Base-by-base conservation (phyloP, 2,329 filamentous ascomycete genomes). In the Raffaelea deltoideospora region DNA sequence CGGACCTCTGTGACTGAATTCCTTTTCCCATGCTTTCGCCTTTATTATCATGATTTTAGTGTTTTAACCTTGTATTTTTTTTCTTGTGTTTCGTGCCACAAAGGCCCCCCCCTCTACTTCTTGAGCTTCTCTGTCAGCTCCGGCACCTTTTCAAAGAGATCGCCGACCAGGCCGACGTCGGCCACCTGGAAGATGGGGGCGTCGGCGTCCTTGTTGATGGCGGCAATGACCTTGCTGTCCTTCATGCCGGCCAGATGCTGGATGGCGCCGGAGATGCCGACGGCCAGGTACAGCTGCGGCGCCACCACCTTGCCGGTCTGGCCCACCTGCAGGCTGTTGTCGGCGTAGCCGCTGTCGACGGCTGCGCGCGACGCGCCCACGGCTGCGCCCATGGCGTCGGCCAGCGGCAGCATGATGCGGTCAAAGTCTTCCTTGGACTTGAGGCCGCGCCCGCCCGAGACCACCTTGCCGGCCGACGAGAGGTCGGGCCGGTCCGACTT, bases 211-310 rank as follows among this genome's bases (percentile, higher is more conserved):
- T 98, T 98, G 69, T 98, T 98, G 54, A 98, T 96, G 13, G 85
- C 85, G 18, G 88, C 90, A 63, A 98, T 98, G 41, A 98, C 90
- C 67, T 98, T 98, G 67, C 86, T 95, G 55, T 98, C 90, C 72
- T 98, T 98, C 90, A 98, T 98, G 54, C 90, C 90, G 23, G 90
- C 90, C 60, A 98, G 61, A 67, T 98, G 90, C 63, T 98, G 90
- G 49, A 98, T 98, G 18, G 90, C 90, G 37, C 90, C 90, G 9
- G 85, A 94, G 49, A 98, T 96, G 53, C 90, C 90, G 11, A 88
- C 87, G 37, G 86, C 92, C 48, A 98, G 70, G 56, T 98, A 98
- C 42, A 98, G 65, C 59, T 98, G 79, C 41, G 90, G 90, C 33
- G 90, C 90, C 37, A 98, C 88, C 43, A 96, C 93, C 72, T 98